A percentile compares a stretch with the other conserved stretches of the same genome.
Conservation (phyloP, 2,329 filamentous ascomycete species). For the Trichoderma citrinoviride region DNA sequence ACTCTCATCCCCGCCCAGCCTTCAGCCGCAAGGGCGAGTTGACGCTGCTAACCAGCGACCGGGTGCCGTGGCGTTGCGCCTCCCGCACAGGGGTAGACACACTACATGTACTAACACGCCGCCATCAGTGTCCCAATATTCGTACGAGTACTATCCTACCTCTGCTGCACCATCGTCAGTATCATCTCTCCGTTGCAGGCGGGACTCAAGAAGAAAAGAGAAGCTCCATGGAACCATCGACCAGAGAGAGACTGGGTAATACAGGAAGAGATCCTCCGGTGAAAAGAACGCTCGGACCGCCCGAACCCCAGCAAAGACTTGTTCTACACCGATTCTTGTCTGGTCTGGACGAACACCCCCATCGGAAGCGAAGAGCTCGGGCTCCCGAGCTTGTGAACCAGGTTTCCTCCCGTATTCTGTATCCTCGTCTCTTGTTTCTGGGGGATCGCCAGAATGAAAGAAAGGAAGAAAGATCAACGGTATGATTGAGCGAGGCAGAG, state of each 20-base stretch:
- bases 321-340: slow-evolving; percentile 13
- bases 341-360: not conserved
- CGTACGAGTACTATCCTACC: too few relatives aligned
- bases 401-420: not conserved
- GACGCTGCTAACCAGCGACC: not conserved
- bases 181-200: not conserved
- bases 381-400: not conserved
- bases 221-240: not conserved
- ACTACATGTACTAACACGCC: not conserved
- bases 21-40: not conserved
- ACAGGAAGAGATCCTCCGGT: not conserved
- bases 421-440: not conserved
- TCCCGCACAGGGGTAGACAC: slow-evolving; percentile 4
- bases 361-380: not conserved
- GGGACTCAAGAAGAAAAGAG: not conserved
- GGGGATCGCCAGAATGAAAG: not conserved
- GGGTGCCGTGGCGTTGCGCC: slow-evolving; percentile 14
- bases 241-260: not conserved
- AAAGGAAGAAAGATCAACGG: not conserved
- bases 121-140: not conserved
- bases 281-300: slow-evolving; percentile 10
- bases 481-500: not conserved
- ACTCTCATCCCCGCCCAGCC: slow-evolving; percentile 5
- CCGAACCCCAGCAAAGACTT: not conserved
- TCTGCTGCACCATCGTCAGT: not conserved